phyloP scores from a whole-genome alignment of 1,284 basidiomycete species.

The Fomes fomentarius region DNA sequence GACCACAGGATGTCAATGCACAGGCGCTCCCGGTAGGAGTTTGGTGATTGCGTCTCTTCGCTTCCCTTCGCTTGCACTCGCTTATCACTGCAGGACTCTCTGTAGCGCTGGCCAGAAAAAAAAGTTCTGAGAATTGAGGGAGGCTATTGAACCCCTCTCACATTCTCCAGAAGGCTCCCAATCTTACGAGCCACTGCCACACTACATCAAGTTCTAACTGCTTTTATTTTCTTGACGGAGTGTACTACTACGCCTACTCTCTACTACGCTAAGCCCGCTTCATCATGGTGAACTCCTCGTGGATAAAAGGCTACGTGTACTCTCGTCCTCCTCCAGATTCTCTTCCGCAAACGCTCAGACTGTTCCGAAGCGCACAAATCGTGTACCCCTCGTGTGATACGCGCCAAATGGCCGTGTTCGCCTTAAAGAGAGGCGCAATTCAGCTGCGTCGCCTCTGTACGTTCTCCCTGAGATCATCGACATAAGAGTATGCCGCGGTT shows the following conservation, averaged over 20 bases:
- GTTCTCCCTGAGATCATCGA: background rate
- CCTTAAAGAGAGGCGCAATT: slow-evolving; percentile 83
- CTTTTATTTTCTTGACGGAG: no score
- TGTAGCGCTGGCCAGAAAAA: no score
- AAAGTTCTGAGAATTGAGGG: no score
- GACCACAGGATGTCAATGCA: no score
- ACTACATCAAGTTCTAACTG: no score
- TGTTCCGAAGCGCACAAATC: slow-evolving; percentile 43
- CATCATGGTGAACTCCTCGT: slow-evolving; percentile 93
- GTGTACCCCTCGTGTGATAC: slow-evolving; percentile 97
- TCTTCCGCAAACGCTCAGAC: slow-evolving; percentile 18
- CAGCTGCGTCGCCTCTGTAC: slow-evolving; percentile 52
- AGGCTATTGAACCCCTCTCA: slow-evolving; percentile 59
- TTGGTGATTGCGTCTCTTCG: no score
- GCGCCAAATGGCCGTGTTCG: slow-evolving; percentile 64
- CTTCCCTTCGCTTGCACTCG: no score
- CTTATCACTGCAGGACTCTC: no score
- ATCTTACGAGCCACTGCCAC: no score
- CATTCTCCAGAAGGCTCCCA: slow-evolving; percentile 76
- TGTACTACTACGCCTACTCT: slow-evolving; percentile 79
- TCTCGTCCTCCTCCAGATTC: slow-evolving; percentile 31
- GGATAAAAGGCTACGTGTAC: slow-evolving; percentile 90
- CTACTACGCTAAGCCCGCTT: slow-evolving; percentile 80
- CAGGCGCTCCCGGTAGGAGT: no score
- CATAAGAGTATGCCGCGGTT: no score